These are phyloP conservation scores for Lentinula sp. DNA, from an alignment of 768 basidiomycete genomes.

Conservation along the genomic window DNA sequence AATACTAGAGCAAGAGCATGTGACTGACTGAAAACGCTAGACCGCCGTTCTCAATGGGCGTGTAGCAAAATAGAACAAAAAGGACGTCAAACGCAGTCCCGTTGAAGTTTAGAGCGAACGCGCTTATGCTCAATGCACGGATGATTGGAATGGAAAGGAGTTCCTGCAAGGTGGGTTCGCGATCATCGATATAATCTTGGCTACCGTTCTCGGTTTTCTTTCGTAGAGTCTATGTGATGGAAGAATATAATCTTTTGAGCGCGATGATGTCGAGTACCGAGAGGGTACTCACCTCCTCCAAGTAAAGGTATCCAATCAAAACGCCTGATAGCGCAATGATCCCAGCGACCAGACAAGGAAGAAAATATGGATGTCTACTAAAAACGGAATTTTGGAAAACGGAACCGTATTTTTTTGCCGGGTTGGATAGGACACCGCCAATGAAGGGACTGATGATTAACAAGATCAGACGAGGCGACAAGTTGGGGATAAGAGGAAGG, in stretches of 20 bases:
- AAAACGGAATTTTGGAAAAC: slow-evolving; percentile 40
- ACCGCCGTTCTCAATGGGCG: slow-evolving; percentile 50
- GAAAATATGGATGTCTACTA: slow-evolving; percentile 48
- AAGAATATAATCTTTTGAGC: background rate
- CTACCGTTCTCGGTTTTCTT: background rate
- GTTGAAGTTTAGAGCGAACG: slow-evolving; percentile 47
- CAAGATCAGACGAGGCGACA: background rate
- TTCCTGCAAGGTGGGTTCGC: slow-evolving; percentile 16
- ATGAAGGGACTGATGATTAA: slow-evolving; percentile 45
- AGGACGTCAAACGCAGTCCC: slow-evolving; percentile 60
- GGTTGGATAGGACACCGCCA: slow-evolving; percentile 56
- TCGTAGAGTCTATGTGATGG: background rate
- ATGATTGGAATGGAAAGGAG: slow-evolving; percentile 50
- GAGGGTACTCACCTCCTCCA: slow-evolving; percentile 45
- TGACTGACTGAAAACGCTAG: slow-evolving; percentile 49
- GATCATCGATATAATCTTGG: background rate
- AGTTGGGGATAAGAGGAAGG: background rate
- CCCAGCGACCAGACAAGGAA: slow-evolving; percentile 51
- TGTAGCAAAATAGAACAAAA: slow-evolving; percentile 66
- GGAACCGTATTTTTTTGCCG: slow-evolving; percentile 36
- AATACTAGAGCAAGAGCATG: background rate
- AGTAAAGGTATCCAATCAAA: slow-evolving; percentile 36
- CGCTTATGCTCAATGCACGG: slow-evolving; percentile 45
- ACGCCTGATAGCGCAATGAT: slow-evolving; percentile 35
- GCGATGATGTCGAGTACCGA: too few species aligned